Base-by-base conservation (phyloP, 352 stramenopile genomes). In the Phytophthora multivora region DNA sequence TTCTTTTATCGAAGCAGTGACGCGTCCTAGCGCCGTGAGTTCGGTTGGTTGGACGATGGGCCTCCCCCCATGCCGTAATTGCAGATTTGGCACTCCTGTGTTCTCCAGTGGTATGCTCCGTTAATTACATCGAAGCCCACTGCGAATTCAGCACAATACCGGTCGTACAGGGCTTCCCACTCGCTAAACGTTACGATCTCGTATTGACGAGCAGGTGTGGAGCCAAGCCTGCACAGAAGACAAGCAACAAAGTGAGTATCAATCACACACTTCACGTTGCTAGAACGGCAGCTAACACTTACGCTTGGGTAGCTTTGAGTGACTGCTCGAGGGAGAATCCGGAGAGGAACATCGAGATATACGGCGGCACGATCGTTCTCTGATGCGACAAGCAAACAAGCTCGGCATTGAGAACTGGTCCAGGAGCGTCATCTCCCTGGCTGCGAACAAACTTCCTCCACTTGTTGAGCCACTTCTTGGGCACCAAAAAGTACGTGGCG, bases 261-360 rank as follows among this genome's bases (percentile, higher is more conserved):
- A 48, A 15, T 3, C 8, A 33, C 5, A 33, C 4, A 38, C 7
- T 26, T 4, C 10, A 28, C n/a, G 47, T 5, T 40, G 19, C 45
- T 30, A 51, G 46, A 35, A 12, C 28, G 43, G 41, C 18, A 60
- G 7, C 43, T 6, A 46, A 2, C 16, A 84, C 75, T 55, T 75
- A 90, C 82, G 63, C 79, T 71, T 95, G 85, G 0, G 81, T 90
- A 12, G 79, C 77, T 35, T 87, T 82, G 42, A 92, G 76, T 31
- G 83, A 90, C 39, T 91, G 71, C 40, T 94, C 83, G 23, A 95
- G 74, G 18, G 83, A 87, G 50, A 89, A 94, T 4, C 86, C 88
- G 0, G 79, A 89, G 53, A 96, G 69, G 66, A 96, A 96, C 71
- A 96, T 90, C 25, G 82, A 93, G 48, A 96, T 89, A 53, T 93